These are phyloP conservation scores for Pichia paraexigua DNA, from an alignment of 805 yeast genomes.

Conservation along the genomic window DNA sequence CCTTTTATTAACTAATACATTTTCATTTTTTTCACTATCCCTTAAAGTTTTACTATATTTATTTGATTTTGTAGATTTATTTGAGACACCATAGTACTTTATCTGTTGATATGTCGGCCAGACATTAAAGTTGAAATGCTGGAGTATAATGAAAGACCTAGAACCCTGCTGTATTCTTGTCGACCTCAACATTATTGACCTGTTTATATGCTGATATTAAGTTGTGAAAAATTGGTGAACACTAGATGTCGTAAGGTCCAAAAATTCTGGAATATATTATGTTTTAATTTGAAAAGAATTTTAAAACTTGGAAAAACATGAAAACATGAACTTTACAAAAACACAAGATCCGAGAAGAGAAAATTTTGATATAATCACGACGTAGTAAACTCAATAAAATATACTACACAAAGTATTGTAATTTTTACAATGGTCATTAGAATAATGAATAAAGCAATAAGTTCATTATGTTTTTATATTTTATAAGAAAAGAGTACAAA, in stretches of 20 bases:
- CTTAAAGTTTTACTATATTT: background rate
- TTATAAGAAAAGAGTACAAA: background rate
- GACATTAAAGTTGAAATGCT: background rate
- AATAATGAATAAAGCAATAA: background rate
- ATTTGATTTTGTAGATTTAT: background rate
- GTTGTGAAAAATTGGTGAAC: no score
- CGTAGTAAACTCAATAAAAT: no score
- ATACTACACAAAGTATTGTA: no score
- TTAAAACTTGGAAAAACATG: background rate
- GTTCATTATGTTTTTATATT: background rate
- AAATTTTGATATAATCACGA: no score
- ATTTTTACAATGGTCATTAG: background rate
- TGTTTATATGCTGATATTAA: no score
- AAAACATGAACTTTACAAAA: no score
- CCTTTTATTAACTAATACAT: background rate
- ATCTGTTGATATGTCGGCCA: background rate
- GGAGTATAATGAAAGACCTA: background rate
- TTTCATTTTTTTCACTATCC: background rate
- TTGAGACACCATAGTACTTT: background rate
- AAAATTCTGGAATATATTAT: no score
- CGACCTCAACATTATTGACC: background rate
- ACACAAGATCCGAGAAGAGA: background rate
- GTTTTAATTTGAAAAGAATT: no score
- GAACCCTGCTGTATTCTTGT: background rate
- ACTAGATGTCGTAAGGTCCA: no score